Conservation (phyloP, 805 yeast species). For the Yarrowia sp. region DNA sequence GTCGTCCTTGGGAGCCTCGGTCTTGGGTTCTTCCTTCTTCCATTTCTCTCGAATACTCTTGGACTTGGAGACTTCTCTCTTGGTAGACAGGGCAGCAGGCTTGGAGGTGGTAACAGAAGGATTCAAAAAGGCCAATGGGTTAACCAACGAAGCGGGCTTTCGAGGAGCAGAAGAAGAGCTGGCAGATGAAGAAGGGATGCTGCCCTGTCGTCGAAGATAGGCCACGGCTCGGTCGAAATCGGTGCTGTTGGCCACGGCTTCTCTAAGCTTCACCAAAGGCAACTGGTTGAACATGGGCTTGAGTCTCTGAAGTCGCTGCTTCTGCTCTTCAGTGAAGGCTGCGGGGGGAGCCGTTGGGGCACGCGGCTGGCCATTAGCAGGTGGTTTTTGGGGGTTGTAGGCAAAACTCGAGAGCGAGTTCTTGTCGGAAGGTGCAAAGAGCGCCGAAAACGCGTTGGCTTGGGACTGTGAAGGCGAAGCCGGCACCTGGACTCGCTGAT, state of each 20-base stretch:
- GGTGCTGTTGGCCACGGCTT: constrained; percentile 28
- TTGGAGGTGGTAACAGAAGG: constrained; percentile 5
- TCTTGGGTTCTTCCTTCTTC: constrained; percentile 8
- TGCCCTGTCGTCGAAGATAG: constrained; percentile 26
- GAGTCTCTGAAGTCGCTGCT: constrained; percentile 25
- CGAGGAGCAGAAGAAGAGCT: background rate
- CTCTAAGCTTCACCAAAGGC: constrained; percentile 30
- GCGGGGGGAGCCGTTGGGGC: background rate
- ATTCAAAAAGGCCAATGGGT: constrained; percentile 27
- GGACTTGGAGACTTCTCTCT: constrained; percentile 35
- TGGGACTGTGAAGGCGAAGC: constrained; percentile 17
- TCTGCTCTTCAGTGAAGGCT: constrained; percentile 19
- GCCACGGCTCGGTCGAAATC: constrained; percentile 34
- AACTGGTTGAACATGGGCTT: constrained; percentile 39
- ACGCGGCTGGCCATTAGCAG: constrained; percentile 3
- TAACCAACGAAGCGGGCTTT: constrained; percentile 3
- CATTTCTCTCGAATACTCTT: constrained; percentile 35
- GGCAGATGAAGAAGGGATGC: constrained; percentile 1
- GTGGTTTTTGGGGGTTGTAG: constrained; percentile 15
- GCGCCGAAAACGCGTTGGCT: constrained; percentile 32
- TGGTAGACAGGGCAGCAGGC: constrained; percentile 19
- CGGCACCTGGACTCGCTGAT: constrained; percentile 26
- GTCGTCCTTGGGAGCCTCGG: constrained; percentile 6
- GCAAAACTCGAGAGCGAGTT: constrained; percentile 37
- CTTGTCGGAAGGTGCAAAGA: constrained; percentile 16